phyloP scores from a whole-genome alignment of 2,329 filamentous ascomycete species.

The Phaeophleospora eucalypticola region DNA sequence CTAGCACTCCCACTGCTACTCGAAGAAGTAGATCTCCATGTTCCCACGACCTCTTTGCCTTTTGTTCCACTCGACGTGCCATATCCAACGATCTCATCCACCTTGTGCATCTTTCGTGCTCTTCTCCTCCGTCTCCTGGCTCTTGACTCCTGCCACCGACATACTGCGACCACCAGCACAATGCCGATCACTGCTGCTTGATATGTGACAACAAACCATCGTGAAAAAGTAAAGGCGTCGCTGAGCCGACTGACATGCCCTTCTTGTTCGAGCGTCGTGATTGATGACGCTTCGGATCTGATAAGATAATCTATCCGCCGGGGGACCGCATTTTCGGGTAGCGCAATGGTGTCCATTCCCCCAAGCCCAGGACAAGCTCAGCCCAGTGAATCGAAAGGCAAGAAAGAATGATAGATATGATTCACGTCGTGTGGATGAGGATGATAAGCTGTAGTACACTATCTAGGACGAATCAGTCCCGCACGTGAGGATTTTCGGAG shows the following conservation, averaged over 20 bases:
- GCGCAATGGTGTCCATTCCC: not conserved
- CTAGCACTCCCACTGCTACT: not conserved
- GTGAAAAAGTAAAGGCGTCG: conserved; percentile 28
- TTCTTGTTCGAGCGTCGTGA: not conserved
- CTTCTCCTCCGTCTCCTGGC: conserved; percentile 6
- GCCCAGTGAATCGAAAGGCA: no score
- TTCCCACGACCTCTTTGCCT: not conserved
- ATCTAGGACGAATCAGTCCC: not conserved
- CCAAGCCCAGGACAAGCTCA: no score
- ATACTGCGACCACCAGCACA: conserved; percentile 35
- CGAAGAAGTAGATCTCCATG: not conserved
- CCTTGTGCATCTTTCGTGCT: conserved; percentile 5
- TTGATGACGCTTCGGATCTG: not conserved
- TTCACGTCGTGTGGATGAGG: no score
- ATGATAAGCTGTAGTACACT: not conserved
- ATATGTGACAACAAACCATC: conserved; percentile 38
- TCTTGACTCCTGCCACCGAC: conserved; percentile 18
- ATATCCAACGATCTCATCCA: not conserved
- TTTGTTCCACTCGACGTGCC: not conserved
- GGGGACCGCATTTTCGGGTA: not conserved
- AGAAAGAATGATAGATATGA: no score
- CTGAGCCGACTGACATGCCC: conserved; percentile 9
- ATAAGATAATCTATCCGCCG: conserved; percentile 1
- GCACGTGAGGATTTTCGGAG: not conserved
- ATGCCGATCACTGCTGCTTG: conserved; percentile 38